Evolutionary conservation across 306 rosid genomes (phyloP).

Genomic region (Vigna reflexopilosa): DNA sequence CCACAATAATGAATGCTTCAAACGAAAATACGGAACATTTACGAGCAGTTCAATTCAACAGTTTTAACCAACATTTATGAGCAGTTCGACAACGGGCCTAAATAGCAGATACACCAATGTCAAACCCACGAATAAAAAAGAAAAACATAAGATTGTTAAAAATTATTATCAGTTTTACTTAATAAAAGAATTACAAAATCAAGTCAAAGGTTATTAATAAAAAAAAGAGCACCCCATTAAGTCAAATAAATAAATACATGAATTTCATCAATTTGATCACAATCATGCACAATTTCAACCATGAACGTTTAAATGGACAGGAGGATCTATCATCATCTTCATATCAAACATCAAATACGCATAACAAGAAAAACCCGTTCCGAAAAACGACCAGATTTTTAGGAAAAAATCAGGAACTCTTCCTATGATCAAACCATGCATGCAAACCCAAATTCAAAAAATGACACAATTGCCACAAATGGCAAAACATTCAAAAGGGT

Average conservation of each 20-base stretch:
- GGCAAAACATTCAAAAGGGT: conserved; percentile 13
- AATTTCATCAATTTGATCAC: conserved; percentile 32
- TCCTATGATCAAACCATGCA: conserved; percentile 37
- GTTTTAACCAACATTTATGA: conserved; percentile 1
- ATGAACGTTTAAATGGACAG: conserved; percentile 1
- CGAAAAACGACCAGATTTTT: background rate
- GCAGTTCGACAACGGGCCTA: background rate
- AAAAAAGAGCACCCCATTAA: background rate
- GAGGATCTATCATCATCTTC: conserved; percentile 13
- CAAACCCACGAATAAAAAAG: background rate
- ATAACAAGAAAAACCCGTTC: background rate
- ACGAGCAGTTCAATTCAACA: background rate
- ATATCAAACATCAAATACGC: conserved; percentile 25
- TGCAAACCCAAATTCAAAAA: conserved; percentile 29
- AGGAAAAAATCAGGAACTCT: conserved; percentile 23
- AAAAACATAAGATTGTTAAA: background rate
- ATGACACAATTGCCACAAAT: background rate
- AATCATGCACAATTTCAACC: conserved; percentile 31
- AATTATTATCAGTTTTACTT: background rate
- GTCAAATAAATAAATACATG: background rate
- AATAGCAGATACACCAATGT: background rate
- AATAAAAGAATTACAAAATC: background rate
- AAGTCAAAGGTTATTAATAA: conserved; percentile 1
- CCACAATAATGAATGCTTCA: background rate
- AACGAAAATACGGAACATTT: conserved; percentile 24